These are phyloP conservation scores for Populus nigra DNA, from an alignment of 345 rosid species.

Conservation along the genomic window DNA sequence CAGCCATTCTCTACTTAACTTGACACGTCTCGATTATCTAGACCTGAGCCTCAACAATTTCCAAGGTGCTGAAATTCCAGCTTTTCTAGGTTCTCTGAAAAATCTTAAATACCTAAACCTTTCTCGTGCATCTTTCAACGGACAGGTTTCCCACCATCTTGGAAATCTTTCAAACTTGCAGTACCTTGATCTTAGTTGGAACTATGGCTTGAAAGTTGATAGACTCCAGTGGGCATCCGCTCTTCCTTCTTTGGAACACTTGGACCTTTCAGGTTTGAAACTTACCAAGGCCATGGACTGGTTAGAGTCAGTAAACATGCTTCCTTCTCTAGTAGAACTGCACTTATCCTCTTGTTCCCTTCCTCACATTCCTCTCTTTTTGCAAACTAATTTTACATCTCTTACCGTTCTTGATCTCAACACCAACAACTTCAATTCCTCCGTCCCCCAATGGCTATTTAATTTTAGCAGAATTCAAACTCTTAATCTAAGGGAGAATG, in stretches of 20 bases:
- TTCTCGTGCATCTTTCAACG: not conserved
- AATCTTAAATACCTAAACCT: slow-evolving; percentile 11
- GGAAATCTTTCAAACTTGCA: slow-evolving; percentile 14
- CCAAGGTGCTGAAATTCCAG: slow-evolving; percentile 1
- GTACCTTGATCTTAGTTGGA: slow-evolving; percentile 11
- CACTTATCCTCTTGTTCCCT: slow-evolving; percentile 6
- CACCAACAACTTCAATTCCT: slow-evolving; percentile 21
- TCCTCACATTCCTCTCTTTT: not conserved
- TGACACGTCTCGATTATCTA: slow-evolving; percentile 14
- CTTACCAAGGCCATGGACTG: slow-evolving; percentile 2
- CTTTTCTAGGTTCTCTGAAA: slow-evolving; percentile 13
- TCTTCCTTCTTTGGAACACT: slow-evolving; percentile 4
- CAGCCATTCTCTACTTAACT: slow-evolving; percentile 7
- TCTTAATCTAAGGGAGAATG: slow-evolving; percentile 8
- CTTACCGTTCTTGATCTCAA: slow-evolving; percentile 18
- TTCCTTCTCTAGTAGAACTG: slow-evolving; percentile 13
- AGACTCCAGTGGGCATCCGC: slow-evolving; percentile 1
- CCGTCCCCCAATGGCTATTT: slow-evolving; percentile 22
- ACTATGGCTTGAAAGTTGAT: not conserved
- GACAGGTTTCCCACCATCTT: slow-evolving; percentile 5
- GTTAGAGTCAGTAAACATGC: slow-evolving; percentile 10
- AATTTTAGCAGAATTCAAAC: slow-evolving; percentile 15
- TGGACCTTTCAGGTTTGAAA: slow-evolving; percentile 9
- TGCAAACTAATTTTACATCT: slow-evolving; percentile 13
- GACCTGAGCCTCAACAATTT: slow-evolving; percentile 18